These are phyloP conservation scores for Hagleromyces aurorensis DNA, from an alignment of 805 yeast genomes.

Conservation along the genomic window DNA sequence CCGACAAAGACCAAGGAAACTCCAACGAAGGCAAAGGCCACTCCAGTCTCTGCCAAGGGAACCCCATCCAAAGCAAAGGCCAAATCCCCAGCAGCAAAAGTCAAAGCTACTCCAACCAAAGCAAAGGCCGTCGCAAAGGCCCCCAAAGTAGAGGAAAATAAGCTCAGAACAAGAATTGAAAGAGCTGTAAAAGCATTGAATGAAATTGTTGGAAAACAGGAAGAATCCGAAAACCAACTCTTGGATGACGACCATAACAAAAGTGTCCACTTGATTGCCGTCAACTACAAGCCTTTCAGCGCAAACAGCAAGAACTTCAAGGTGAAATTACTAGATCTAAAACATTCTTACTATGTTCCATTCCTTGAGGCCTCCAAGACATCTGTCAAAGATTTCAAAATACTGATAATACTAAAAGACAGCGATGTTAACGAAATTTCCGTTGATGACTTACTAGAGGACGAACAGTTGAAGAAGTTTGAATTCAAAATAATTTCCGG, in stretches of 20 bases:
- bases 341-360: conserved; percentile 24
- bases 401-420: conserved; percentile 33
- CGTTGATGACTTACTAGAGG: conserved; percentile 58
- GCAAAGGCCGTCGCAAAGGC: conserved; percentile 6
- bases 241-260: conserved; percentile 40
- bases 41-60: conserved; percentile 9
- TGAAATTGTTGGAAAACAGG: conserved; percentile 42
- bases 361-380: conserved; percentile 28
- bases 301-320: conserved; percentile 46
- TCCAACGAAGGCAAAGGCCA: conserved; percentile 4
- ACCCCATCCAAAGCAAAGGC: conserved; percentile 5
- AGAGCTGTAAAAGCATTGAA: conserved; percentile 60
- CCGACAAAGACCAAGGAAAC: conserved; percentile 16
- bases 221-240: conserved; percentile 31
- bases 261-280: conserved; percentile 51
- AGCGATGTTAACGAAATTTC: conserved; percentile 31
- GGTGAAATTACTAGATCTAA: conserved; percentile 41
- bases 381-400: conserved; percentile 32
- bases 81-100: conserved; percentile 4
- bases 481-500: conserved; percentile 54
- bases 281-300: conserved; percentile 57
- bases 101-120: conserved; percentile 8
- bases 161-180: conserved; percentile 23
- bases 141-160: conserved; percentile 10
- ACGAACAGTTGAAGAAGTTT: conserved; percentile 32